Evolutionary conservation across 331 rosid species (phyloP), one percentile per base, ranked within the genome.

Genomic region (Malus hybrid): DNA sequence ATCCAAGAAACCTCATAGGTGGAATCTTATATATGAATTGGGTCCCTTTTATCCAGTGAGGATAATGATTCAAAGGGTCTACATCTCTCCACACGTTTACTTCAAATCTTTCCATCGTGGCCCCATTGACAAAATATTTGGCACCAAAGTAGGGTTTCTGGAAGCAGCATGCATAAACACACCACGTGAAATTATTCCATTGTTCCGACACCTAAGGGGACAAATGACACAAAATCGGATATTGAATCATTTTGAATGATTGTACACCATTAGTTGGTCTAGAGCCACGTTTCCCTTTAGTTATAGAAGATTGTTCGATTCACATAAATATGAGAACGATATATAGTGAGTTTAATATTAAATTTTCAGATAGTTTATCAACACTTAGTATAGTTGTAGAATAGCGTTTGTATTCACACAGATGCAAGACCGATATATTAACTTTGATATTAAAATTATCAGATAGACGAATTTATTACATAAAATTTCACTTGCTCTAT

Each of bases 101-200:
- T 14, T 36, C 52, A 66, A 66, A 66, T 36, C 31, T 66, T 34
- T 66, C 70, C 54, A n/a, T 19, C 18, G 24, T 34, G 54, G 29
- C 31, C 54, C 50, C 29, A 29, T 10, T 20, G 15, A 34, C 22
- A 44, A 16, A 12, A 7, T 2, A 12, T 63, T n/a, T 63, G 78
- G 70, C 62, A 63, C 63, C 78, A 46, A 29, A 46, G 10, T 7
- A 44, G 6, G 20, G 19, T 44, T 44, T 74, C 13, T 10, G 6
- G 62, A 44, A 52, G 57, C 57, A 52, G 6, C 57, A 6, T 52
- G 57, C 57, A 52, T 59, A 24, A 46, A 29, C 70, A 63, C 61
- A 48, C 32, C 77, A 73, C 36, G 61, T 73, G 61, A 20, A 62
- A 62, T 18, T 39, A 74, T 74, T 74, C 71, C 63, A 28, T 18